Evolutionary conservation across 2,329 filamentous ascomycete genomes (phyloP).

Genomic region (Arthrobotrys conoides): DNA sequence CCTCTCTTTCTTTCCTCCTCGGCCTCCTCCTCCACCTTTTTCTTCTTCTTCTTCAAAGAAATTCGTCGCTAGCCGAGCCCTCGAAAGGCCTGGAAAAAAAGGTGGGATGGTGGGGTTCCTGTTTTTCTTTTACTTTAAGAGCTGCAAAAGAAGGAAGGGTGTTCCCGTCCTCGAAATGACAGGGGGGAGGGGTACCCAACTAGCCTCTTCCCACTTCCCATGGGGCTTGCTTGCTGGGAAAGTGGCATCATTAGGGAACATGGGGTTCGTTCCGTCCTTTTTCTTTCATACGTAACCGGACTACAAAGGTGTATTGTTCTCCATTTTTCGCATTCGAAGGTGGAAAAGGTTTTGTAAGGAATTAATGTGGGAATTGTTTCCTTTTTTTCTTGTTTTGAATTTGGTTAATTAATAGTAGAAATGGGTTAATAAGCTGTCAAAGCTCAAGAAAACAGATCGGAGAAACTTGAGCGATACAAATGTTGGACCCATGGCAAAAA

Average conservation of each 20-base stretch:
- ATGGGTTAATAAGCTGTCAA: slow-evolving; percentile 29
- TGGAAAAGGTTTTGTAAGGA: too few species aligned
- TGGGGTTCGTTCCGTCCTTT: slow-evolving; percentile 54
- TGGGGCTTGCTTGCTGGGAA: slow-evolving; percentile 51
- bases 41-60: background rate
- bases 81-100: slow-evolving; percentile 1
- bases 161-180: slow-evolving; percentile 55
- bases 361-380: slow-evolving; percentile 30
- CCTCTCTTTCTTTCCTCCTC: background rate
- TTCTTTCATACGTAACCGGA: background rate
- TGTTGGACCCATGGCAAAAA: slow-evolving; percentile 7
- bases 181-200: slow-evolving; percentile 28
- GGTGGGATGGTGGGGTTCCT: slow-evolving; percentile 54
- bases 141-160: slow-evolving; percentile 59
- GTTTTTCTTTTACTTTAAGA: slow-evolving; percentile 8
- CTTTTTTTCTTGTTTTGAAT: too few species aligned
- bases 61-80: slow-evolving; percentile 15
- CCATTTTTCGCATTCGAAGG: slow-evolving; percentile 1
- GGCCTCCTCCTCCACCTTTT: background rate
- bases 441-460: slow-evolving; percentile 59
- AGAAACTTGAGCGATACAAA: slow-evolving; percentile 26
- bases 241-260: slow-evolving; percentile 60
- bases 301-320: slow-evolving; percentile 1
- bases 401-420: slow-evolving; percentile 54
- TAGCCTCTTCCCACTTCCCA: slow-evolving; percentile 28